Percentiles rank a stretch among this genome's conserved stretches.
Conservation (phyloP, 2,329 filamentous ascomycete genomes). For the Diaporthe citrichinensis region DNA sequence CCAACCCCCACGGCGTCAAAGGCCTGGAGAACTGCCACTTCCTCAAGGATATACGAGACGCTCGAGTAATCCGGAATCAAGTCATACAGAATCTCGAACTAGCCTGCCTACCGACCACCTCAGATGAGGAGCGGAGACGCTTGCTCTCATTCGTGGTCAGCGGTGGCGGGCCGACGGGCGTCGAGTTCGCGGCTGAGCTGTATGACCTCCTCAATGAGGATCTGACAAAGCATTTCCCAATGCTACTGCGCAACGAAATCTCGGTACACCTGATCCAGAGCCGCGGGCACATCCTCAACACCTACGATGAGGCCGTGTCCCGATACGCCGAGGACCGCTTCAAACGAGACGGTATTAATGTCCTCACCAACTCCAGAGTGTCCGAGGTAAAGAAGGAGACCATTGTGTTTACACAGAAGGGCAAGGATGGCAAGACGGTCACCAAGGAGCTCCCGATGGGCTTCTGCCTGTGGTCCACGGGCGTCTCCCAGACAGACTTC, state of each 20-base stretch:
- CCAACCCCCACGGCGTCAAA: conserved; percentile 95
- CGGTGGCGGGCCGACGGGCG: conserved; percentile 94
- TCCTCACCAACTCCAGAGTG: conserved; percentile 93
- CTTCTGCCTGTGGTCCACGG: conserved; percentile 98
- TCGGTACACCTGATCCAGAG: conserved; percentile 98
- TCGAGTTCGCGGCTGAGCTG: conserved; percentile 97
- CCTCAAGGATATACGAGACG: conserved; percentile 95
- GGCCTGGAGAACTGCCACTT: conserved; percentile 95
- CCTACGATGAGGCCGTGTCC: conserved; percentile 95
- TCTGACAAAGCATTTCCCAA: conserved; percentile 84
- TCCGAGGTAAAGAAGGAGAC: conserved; percentile 87
- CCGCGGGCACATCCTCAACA: conserved; percentile 95
- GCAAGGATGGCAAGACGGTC: conserved; percentile 78
- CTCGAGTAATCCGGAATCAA: conserved; percentile 87
- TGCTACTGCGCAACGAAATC: conserved; percentile 94
- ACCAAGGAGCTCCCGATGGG: conserved; percentile 95
- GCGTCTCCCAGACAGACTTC: conserved; percentile 88
- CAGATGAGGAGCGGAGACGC: conserved; percentile 87
- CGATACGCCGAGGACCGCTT: conserved; percentile 94
- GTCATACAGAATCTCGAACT: conserved; percentile 91
- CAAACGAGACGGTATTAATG: conserved; percentile 89
- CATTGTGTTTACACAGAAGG: conserved; percentile 90
- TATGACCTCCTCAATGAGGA: conserved; percentile 98
- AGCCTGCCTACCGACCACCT: conserved; percentile 92
- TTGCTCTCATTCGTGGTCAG: conserved; percentile 96